These are phyloP conservation scores for Pestalotiopsis sp. DNA, from an alignment of 2,329 filamentous ascomycete species.

Conservation along the genomic window DNA sequence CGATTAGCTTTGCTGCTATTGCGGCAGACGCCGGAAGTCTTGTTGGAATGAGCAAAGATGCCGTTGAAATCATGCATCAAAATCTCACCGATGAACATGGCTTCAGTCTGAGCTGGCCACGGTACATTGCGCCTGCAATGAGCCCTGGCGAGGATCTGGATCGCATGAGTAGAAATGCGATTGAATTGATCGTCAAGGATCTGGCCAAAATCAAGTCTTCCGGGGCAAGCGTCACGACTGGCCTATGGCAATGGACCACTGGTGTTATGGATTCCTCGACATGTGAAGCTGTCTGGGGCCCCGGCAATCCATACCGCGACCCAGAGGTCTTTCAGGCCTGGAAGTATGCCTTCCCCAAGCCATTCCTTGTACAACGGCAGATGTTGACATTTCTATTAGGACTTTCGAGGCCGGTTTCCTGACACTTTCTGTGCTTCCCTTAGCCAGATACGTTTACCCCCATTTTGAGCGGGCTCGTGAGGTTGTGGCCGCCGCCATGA, in stretches of 20 bases:
- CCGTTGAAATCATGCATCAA: constrained; percentile 23
- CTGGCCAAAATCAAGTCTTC: neutral
- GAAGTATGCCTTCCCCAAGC: constrained; percentile 14
- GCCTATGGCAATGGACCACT: constrained; percentile 15
- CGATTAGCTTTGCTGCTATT: constrained; percentile 28
- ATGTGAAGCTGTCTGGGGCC: constrained; percentile 28
- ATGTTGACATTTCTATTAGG: constrained; percentile 6
- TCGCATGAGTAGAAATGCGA: constrained; percentile 22
- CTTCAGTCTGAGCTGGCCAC: constrained; percentile 20
- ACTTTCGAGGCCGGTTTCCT: constrained; percentile 22
- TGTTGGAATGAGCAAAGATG: constrained; percentile 29
- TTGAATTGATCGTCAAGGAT: constrained; percentile 22
- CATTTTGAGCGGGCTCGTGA: constrained; percentile 18
- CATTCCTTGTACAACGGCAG: neutral
- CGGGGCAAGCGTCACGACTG: neutral
- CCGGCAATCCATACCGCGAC: constrained; percentile 28
- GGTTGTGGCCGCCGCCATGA: constrained; percentile 18
- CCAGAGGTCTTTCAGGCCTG: constrained; percentile 23
- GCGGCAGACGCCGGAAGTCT: constrained; percentile 22
- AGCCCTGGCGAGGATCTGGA: constrained; percentile 18
- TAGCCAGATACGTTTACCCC: constrained; percentile 15
- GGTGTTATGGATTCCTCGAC: constrained; percentile 24
- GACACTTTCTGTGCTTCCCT: constrained; percentile 20
- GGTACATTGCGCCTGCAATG: constrained; percentile 17
- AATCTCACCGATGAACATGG: constrained; percentile 21